Evolutionary conservation across 805 yeast species (phyloP), one percentile per base, ranked within the genome.

Genomic region (Isabelozyma rhagii): DNA sequence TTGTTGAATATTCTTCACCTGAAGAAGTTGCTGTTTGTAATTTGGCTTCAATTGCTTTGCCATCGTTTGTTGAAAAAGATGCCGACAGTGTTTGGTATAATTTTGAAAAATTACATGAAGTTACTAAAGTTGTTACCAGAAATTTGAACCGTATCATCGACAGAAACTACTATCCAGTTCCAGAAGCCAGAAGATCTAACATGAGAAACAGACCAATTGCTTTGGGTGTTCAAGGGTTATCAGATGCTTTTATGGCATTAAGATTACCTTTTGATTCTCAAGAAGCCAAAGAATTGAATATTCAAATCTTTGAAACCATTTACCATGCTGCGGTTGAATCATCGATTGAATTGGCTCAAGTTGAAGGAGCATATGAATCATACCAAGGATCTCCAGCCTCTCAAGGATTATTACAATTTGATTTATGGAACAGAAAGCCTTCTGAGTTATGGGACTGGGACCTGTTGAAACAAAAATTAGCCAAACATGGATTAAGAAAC

Each of bases 11-110:
- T 62, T 80, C 84, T 10, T 63, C 77, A 34, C 79, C 81, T 25
- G 82, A 78, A 10, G 85, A 81, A 64, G 80, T 78, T 54, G 83
- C 84, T 43, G 85, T 81, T 41, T 81, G 85, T 68, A 81, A 81
- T 67, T 74, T 81, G 65, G 85, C 84, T 15, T 80, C 84, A 10
- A 70, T 81, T 59, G 82, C 84, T 10, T 71, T 81, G 56, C 84
- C 85, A 27, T 74, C 82, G 4, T 81, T 78, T 61, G 79, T 79
- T 48, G 78, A 79, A 59, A 66, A 67, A 17, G 77, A 75, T 59
- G 71, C 69, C 38, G 58, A 54, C 17, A 57, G 69, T 34, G 55
- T 69, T 43, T 78, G 80, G 79, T 81, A 79, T 62, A 74, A 81
- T 66, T 80, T 81, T 60, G 78, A 79, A 50, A 78, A 78, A 63